phyloP scores from a whole-genome alignment of 176 grass and related monocot genomes.

The Hordeum marinum region DNA sequence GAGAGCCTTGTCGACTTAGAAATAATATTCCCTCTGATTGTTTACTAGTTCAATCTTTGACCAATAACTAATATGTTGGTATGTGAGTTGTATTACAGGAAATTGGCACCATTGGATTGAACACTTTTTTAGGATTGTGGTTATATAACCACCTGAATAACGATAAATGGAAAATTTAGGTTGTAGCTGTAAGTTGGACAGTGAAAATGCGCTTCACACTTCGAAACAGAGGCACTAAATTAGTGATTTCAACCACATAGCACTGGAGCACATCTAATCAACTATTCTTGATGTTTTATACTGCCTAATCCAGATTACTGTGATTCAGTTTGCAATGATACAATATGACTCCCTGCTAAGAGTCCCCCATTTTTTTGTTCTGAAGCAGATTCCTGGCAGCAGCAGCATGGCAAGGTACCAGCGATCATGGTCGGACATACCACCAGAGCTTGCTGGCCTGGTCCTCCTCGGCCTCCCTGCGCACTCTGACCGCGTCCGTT shows the following conservation, averaged over 20 bases:
- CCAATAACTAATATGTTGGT: not conserved
- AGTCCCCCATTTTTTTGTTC: not conserved
- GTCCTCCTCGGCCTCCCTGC: not conserved
- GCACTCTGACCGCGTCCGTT: not conserved
- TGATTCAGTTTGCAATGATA: not conserved
- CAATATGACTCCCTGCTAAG: not conserved
- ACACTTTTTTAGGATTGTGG: not conserved
- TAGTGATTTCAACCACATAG: not conserved
- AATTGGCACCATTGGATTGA: not conserved
- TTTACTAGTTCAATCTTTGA: not conserved
- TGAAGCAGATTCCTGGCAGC: not conserved
- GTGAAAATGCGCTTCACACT: not conserved
- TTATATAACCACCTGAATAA: not conserved
- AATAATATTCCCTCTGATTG: too few relatives aligned
- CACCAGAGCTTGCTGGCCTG: conserved; percentile 8
- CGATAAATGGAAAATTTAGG: not conserved
- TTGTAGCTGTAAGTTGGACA: not conserved
- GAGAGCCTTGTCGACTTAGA: not conserved
- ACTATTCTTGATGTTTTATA: too few relatives aligned
- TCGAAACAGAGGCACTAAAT: not conserved
- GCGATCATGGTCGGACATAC: not conserved
- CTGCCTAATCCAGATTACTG: not conserved
- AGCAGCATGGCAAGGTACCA: not conserved
- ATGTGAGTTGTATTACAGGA: not conserved
- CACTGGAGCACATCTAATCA: not conserved